These are phyloP conservation scores for Quercus tomentella DNA, from an alignment of 331 rosid species.

Conservation along the genomic window DNA sequence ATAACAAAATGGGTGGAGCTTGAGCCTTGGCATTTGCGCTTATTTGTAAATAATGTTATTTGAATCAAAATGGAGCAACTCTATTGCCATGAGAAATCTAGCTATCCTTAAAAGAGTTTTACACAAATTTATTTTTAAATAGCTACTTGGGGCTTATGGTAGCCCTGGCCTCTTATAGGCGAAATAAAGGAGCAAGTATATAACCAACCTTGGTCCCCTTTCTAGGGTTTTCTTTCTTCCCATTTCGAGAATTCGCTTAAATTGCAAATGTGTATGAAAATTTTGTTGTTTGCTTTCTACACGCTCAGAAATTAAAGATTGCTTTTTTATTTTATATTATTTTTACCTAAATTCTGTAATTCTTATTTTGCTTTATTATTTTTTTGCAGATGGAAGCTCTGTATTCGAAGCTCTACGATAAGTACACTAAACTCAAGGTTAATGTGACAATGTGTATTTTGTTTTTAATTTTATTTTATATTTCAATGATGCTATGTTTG, in stretches of 20 bases:
- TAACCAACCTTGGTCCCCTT: too few relatives aligned
- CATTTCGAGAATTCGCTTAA: background rate
- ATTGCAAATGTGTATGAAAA: background rate
- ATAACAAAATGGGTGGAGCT: too few relatives aligned
- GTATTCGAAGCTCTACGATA: constrained; percentile 73
- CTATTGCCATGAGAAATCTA: too few relatives aligned
- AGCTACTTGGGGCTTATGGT: too few relatives aligned
- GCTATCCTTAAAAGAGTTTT: too few relatives aligned
- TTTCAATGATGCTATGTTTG: background rate
- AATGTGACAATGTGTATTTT: background rate
- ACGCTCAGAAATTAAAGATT: background rate
- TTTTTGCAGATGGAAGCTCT: constrained; percentile 53
- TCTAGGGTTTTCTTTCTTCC: background rate
- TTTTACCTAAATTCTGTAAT: background rate
- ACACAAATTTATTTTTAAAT: too few relatives aligned
- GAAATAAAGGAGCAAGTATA: too few relatives aligned
- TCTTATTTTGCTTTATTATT: background rate
- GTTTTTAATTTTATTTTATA: background rate
- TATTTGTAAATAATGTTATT: too few relatives aligned
- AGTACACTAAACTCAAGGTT: constrained; percentile 75
- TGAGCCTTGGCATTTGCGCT: too few relatives aligned
- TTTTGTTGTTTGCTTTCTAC: background rate
- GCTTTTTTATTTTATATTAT: background rate
- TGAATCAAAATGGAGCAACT: too few relatives aligned
- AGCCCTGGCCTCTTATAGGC: too few relatives aligned